Percentiles rank a stretch among this genome's conserved stretches.
phyloP scores from a whole-genome alignment of 805 yeast species.

The Kregervanrija delftensis region DNA sequence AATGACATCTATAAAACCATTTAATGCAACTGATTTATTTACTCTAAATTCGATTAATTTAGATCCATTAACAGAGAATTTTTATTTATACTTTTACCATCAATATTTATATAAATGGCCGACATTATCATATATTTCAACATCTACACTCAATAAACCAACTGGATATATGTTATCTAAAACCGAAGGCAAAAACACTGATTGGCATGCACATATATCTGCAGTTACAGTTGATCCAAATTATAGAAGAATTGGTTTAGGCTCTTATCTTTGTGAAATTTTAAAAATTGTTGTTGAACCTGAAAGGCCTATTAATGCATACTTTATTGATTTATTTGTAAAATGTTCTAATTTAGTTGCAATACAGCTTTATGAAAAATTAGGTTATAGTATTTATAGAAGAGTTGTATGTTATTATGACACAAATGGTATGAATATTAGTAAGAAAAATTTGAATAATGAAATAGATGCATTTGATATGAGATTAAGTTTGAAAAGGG shows the following conservation, averaged over 20 bases:
- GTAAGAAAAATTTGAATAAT: constrained; percentile 47
- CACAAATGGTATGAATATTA: constrained; percentile 6
- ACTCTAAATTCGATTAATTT: constrained; percentile 68
- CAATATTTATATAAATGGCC: constrained; percentile 88
- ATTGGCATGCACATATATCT: constrained; percentile 96
- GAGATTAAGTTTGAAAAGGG: constrained; percentile 61
- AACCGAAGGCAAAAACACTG: constrained; percentile 76
- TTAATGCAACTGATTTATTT: constrained; percentile 80
- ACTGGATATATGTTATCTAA: constrained; percentile 93
- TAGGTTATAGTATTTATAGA: constrained; percentile 81
- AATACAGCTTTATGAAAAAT: constrained; percentile 70
- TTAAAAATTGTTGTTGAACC: constrained; percentile 64
- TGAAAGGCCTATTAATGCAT: constrained; percentile 64
- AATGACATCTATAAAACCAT: constrained; percentile 88
- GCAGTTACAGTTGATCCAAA: constrained; percentile 87
- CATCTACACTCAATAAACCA: constrained; percentile 25
- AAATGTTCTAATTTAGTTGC: constrained; percentile 80
- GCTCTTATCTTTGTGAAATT: constrained; percentile 68
- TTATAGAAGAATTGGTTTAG: constrained; percentile 81
- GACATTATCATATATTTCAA: constrained; percentile 72
- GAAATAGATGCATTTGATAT: constrained; percentile 82
- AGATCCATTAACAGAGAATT: constrained; percentile 89
- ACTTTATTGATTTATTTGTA: constrained; percentile 87
- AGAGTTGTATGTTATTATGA: constrained; percentile 89
- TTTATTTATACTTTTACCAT: constrained; percentile 73